Evolutionary conservation across 805 yeast species (phyloP).

Genomic region (Lachancea dasiensis): DNA sequence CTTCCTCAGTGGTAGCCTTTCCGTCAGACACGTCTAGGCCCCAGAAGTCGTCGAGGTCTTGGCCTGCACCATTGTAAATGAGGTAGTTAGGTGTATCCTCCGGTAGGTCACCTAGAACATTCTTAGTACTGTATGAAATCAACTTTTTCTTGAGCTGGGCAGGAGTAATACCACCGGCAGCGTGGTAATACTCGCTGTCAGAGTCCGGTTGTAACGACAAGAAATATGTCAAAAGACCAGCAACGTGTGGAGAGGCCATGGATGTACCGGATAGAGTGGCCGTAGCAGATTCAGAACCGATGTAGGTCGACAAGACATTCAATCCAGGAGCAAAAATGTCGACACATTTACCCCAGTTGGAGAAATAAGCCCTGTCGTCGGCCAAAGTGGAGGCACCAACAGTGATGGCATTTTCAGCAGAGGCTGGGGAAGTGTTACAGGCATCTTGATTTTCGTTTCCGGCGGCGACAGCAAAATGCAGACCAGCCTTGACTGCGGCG

Average conservation of each 20-base stretch:
- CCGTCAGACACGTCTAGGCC: constrained; percentile 13
- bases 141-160: constrained; percentile 70
- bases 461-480: constrained; percentile 93
- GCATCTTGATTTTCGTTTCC: constrained; percentile 94
- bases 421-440: constrained; percentile 87
- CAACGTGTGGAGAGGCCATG: constrained; percentile 96
- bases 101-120: constrained; percentile 55
- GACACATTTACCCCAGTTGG: constrained; percentile 93
- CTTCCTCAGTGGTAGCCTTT: constrained; percentile 3
- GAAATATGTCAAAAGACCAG: constrained; percentile 86
- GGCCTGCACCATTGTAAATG: constrained; percentile 80
- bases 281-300: constrained; percentile 69
- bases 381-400: constrained; percentile 92
- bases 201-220: constrained; percentile 77
- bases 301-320: constrained; percentile 76
- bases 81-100: constrained; percentile 70
- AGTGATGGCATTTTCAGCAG: constrained; percentile 76
- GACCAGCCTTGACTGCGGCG: constrained; percentile 83
- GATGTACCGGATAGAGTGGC: constrained; percentile 92
- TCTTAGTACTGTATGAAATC: constrained; percentile 60
- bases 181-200: constrained; percentile 54
- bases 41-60: constrained; percentile 64
- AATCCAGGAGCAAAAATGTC: constrained; percentile 97
- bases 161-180: constrained; percentile 55
- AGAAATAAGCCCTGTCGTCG: constrained; percentile 90